Evolutionary conservation across 208 protist species (phyloP).

Genomic region (Balamuthia mandrillaris): DNA sequence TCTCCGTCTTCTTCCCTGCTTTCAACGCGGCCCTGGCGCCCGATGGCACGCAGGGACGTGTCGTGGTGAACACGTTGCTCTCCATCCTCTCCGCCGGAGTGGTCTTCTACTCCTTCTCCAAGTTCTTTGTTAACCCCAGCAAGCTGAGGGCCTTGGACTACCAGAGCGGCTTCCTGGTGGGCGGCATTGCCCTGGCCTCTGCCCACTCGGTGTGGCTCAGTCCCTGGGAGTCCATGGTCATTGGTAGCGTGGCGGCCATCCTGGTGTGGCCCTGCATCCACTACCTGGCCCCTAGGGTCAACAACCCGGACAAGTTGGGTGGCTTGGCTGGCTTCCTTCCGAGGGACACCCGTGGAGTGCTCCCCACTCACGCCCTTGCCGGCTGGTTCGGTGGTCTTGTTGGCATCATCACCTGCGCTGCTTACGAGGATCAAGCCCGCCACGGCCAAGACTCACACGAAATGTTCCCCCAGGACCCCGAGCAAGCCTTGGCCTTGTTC

Average conservation of each 20-base stretch:
- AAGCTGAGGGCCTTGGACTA: slow-evolving; percentile 46
- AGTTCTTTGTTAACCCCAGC: not conserved
- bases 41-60: not conserved
- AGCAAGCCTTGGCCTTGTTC: not conserved
- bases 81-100: slow-evolving; percentile 40
- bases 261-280: slow-evolving; percentile 47
- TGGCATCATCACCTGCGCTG: not conserved
- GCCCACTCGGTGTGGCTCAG: slow-evolving; percentile 49
- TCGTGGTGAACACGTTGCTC: slow-evolving; percentile 66
- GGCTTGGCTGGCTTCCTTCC: slow-evolving; percentile 32
- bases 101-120: not conserved
- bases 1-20: slow-evolving; percentile 72
- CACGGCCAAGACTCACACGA: not conserved
- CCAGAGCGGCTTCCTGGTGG: slow-evolving; percentile 72
- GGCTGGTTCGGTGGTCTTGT: not conserved
- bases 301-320: not conserved
- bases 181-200: slow-evolving; percentile 69
- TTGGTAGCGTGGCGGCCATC: slow-evolving; percentile 59
- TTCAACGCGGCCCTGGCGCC: slow-evolving; percentile 69
- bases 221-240: slow-evolving; percentile 49
- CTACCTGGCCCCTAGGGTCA: not conserved
- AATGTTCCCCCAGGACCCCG: not conserved
- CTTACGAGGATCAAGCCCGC: not conserved
- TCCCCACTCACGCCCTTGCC: not conserved
- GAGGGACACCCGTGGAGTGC: slow-evolving; percentile 70